Percentiles rank a stretch among this genome's conserved stretches.
These are phyloP conservation scores for Tricholoma flavovirens DNA, from an alignment of 768 basidiomycete genomes.

Conservation along the genomic window DNA sequence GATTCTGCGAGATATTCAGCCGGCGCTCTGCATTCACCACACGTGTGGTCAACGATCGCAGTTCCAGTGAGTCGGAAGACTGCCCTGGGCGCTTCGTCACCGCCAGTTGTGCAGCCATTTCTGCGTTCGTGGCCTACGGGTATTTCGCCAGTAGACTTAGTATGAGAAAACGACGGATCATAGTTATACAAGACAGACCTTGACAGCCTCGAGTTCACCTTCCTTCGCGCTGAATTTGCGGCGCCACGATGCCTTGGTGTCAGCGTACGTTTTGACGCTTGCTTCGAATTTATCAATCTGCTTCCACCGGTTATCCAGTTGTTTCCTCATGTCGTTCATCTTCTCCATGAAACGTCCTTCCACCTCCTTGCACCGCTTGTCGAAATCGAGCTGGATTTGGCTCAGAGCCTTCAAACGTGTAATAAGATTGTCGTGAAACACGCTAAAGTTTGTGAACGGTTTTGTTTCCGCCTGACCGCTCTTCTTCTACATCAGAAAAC, in stretches of 20 bases:
- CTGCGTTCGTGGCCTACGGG: slow-evolving; percentile 61
- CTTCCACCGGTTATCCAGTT: slow-evolving; percentile 83
- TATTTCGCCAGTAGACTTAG: not conserved
- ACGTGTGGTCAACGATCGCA: slow-evolving; percentile 63
- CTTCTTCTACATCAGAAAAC: slow-evolving; percentile 50
- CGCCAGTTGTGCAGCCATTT: slow-evolving; percentile 67
- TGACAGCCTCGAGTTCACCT: slow-evolving; percentile 84
- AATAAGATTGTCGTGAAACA: slow-evolving; percentile 94
- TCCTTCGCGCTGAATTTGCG: slow-evolving; percentile 77
- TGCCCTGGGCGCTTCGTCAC: slow-evolving; percentile 53
- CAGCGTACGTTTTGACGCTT: slow-evolving; percentile 74
- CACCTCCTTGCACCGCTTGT: slow-evolving; percentile 74
- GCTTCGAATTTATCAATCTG: slow-evolving; percentile 91
- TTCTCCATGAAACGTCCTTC: slow-evolving; percentile 71
- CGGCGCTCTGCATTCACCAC: slow-evolving; percentile 84
- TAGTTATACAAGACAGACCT: slow-evolving; percentile 42
- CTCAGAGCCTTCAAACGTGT: slow-evolving; percentile 79
- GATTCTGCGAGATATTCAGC: slow-evolving; percentile 80
- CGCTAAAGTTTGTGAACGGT: slow-evolving; percentile 87
- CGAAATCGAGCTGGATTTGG: slow-evolving; percentile 82
- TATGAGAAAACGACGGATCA: not conserved
- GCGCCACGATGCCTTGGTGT: slow-evolving; percentile 80
- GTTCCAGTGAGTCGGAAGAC: slow-evolving; percentile 55
- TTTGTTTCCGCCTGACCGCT: slow-evolving; percentile 76
- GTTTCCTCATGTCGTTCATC: slow-evolving; percentile 74